phyloP scores from a whole-genome alignment of 805 yeast species.

The Hanseniaspora meyeri region DNA sequence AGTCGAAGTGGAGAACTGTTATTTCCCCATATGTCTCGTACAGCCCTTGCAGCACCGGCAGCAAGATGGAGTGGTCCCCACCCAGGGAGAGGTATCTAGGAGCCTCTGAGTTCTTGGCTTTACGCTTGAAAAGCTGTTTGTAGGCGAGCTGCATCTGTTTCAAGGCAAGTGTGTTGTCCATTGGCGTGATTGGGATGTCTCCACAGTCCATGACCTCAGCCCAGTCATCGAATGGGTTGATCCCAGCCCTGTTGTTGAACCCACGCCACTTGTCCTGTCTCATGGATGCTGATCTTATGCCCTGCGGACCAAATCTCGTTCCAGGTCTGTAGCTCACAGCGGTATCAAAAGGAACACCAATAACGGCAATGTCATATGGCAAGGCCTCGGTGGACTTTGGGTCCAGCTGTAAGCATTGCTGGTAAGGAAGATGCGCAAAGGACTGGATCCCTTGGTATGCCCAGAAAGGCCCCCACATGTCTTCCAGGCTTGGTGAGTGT shows the following conservation, averaged over 20 bases:
- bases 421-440: constrained; percentile 60
- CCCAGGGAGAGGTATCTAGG: constrained; percentile 65
- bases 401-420: constrained; percentile 43
- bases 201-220: constrained; percentile 52
- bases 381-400: constrained; percentile 20
- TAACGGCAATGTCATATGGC: constrained; percentile 52
- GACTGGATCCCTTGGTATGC: constrained; percentile 56
- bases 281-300: constrained; percentile 55
- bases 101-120: constrained; percentile 14
- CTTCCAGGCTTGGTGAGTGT: constrained; percentile 32
- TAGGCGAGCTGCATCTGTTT: constrained; percentile 48
- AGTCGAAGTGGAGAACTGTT: constrained; percentile 70
- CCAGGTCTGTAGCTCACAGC: constrained; percentile 70
- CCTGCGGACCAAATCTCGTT: constrained; percentile 71
- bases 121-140: constrained; percentile 38
- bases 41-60: constrained; percentile 61
- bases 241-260: constrained; percentile 52
- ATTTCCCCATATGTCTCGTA: constrained; percentile 50
- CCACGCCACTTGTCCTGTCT: constrained; percentile 61
- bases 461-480: constrained; percentile 66
- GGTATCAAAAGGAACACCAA: constrained; percentile 78
- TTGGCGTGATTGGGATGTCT: constrained; percentile 56
- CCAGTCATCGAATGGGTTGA: constrained; percentile 47
- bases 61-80: constrained; percentile 68
- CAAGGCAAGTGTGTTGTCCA: constrained; percentile 52